Conservation (phyloP, 2,329 filamentous ascomycete species). For the Rutstroemia sp. region DNA sequence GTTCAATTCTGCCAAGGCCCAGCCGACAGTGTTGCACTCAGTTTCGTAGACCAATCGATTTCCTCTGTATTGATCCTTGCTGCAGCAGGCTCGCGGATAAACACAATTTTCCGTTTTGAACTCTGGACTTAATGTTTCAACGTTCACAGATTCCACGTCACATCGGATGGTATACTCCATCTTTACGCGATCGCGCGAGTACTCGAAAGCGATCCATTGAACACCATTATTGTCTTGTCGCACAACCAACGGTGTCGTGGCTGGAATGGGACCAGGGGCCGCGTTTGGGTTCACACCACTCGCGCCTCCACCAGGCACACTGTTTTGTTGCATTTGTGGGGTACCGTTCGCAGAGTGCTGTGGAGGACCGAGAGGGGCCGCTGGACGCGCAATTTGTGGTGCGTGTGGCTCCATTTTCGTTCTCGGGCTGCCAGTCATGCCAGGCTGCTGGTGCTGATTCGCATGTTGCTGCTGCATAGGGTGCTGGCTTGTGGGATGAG, state of each 20-base stretch:
- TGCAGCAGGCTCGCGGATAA: slow-evolving; percentile 89
- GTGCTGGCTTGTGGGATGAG: slow-evolving; percentile 47
- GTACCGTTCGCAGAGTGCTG: slow-evolving; percentile 34
- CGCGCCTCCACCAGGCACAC: slow-evolving; percentile 35
- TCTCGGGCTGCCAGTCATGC: slow-evolving; percentile 54
- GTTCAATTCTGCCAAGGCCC: slow-evolving; percentile 92
- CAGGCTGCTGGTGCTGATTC: slow-evolving; percentile 45
- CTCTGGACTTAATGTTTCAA: slow-evolving; percentile 73
- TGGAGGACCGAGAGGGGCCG: slow-evolving; percentile 39
- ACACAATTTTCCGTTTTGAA: slow-evolving; percentile 99
- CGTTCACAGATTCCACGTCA: slow-evolving; percentile 93
- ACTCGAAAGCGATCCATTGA: slow-evolving; percentile 98
- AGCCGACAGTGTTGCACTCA: slow-evolving; percentile 99
- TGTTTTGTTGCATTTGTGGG: slow-evolving; percentile 37
- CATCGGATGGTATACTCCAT: slow-evolving; percentile 99
- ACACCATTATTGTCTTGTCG: slow-evolving; percentile 93
- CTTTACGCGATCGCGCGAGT: slow-evolving; percentile 93
- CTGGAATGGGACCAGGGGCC: slow-evolving; percentile 91
- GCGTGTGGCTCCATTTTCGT: slow-evolving; percentile 58
- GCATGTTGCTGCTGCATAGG: slow-evolving; percentile 51
- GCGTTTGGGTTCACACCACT: slow-evolving; percentile 74
- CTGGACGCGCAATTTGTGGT: slow-evolving; percentile 54
- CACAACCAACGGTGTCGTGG: slow-evolving; percentile 90
- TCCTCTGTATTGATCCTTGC: slow-evolving; percentile 92
- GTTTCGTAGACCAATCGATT: slow-evolving; percentile 96